These are phyloP conservation scores for Gnomoniopsis sp. DNA, from an alignment of 2,329 filamentous ascomycete species.

Conservation along the genomic window DNA sequence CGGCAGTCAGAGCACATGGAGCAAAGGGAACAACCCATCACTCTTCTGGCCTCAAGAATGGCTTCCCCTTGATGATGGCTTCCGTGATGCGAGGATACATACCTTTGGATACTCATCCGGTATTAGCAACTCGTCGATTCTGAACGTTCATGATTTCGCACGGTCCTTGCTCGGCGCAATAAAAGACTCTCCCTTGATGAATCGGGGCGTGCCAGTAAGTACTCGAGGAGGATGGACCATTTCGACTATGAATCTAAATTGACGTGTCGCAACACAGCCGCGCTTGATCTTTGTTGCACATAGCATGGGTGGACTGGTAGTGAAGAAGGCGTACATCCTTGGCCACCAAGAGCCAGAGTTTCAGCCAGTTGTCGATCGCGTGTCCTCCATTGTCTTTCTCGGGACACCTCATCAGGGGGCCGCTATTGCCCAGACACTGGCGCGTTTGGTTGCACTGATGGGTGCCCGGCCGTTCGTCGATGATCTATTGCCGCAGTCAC, in stretches of 20 bases:
- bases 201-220: slow-evolving; percentile 16
- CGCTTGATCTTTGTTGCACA: slow-evolving; percentile 33
- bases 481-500: slow-evolving; percentile 28
- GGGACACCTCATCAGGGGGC: slow-evolving; percentile 35
- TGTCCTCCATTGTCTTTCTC: slow-evolving; percentile 33
- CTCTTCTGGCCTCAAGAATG: slow-evolving; percentile 33
- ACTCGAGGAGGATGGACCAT: neutral
- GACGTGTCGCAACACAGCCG: slow-evolving; percentile 11
- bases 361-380: slow-evolving; percentile 19
- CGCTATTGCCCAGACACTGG: slow-evolving; percentile 24
- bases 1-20: slow-evolving; percentile 33
- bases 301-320: slow-evolving; percentile 36
- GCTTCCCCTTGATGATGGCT: slow-evolving; percentile 29
- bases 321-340: slow-evolving; percentile 33
- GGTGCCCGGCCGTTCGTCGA: slow-evolving; percentile 27
- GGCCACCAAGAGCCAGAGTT: slow-evolving; percentile 23
- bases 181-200: slow-evolving; percentile 25
- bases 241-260: neutral
- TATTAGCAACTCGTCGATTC: slow-evolving; percentile 19
- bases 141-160: slow-evolving; percentile 32
- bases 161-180: slow-evolving; percentile 27
- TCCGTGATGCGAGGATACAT: slow-evolving; percentile 30
- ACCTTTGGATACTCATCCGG: slow-evolving; percentile 27
- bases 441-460: slow-evolving; percentile 21
- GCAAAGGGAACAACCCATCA: slow-evolving; percentile 18